phyloP scores from a whole-genome alignment of 1,139 yeast genomes.

The Suhomyces terraborum region DNA sequence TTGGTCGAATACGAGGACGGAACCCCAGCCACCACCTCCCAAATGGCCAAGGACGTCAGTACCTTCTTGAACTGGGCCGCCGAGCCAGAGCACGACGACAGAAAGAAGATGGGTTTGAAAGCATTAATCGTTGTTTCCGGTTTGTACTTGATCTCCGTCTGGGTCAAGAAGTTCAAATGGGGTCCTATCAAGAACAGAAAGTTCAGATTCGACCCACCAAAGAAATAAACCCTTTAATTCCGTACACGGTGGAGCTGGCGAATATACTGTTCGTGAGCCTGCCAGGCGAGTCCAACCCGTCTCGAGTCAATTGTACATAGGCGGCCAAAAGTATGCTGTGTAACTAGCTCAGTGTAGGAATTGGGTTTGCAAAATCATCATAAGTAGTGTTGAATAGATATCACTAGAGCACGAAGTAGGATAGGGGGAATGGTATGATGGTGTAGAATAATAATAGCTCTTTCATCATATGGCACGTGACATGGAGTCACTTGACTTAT shows the following conservation, averaged over 20 bases:
- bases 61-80: slow-evolving; percentile 97
- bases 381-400: slow-evolving; percentile 12
- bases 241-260: slow-evolving; percentile 2
- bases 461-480: background rate
- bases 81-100: slow-evolving; percentile 98
- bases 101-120: slow-evolving; percentile 96
- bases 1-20: slow-evolving; percentile 98
- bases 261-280: background rate
- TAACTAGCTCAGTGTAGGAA: slow-evolving; percentile 8
- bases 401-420: slow-evolving; percentile 7
- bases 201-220: slow-evolving; percentile 90
- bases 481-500: too few species aligned
- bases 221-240: slow-evolving; percentile 42
- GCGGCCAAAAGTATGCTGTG: slow-evolving; percentile 12
- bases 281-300: slow-evolving; percentile 4
- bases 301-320: slow-evolving; percentile 13
- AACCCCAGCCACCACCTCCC: slow-evolving; percentile 97
- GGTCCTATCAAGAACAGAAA: slow-evolving; percentile 93
- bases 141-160: slow-evolving; percentile 78
- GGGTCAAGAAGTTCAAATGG: slow-evolving; percentile 99
- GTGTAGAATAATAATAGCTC: background rate
- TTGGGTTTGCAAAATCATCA: slow-evolving; percentile 7
- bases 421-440: background rate
- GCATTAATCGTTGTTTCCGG: slow-evolving; percentile 80
- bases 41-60: slow-evolving; percentile 98